A percentile compares a stretch with the other conserved stretches of the same genome.
These are phyloP conservation scores for Penicillium paxilli DNA, from an alignment of 495 filamentous ascomycete species.

Conservation along the genomic window DNA sequence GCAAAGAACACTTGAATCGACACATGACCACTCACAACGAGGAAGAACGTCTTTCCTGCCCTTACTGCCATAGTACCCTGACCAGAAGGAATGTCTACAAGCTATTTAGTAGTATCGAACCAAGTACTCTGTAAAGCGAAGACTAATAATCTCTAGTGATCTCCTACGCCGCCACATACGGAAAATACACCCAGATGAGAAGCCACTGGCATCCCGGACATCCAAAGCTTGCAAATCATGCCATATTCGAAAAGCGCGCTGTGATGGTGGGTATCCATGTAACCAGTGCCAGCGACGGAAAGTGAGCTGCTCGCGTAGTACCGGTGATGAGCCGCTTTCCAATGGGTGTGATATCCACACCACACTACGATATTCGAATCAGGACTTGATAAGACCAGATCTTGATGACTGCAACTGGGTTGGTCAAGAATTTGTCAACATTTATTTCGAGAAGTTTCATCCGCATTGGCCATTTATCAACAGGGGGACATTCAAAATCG, in stretches of 20 bases:
- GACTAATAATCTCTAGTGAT: conserved; percentile 7
- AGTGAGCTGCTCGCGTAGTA: conserved; percentile 3
- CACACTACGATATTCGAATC: background rate
- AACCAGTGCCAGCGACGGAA: conserved; percentile 12
- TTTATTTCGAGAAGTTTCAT: conserved; percentile 19
- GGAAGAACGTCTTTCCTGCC: conserved; percentile 6
- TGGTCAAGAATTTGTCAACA: conserved; percentile 11
- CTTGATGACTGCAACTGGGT: background rate
- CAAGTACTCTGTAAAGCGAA: too few species aligned
- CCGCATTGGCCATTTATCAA: conserved; percentile 22
- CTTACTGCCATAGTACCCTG: conserved; percentile 15
- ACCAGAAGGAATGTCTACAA: conserved; percentile 15
- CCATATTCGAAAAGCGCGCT: conserved; percentile 17
- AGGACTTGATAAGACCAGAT: background rate
- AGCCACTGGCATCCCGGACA: conserved; percentile 6
- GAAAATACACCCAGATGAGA: conserved; percentile 7
- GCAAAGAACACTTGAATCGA: conserved; percentile 27
- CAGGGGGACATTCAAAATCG: conserved; percentile 14
- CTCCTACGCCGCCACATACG: conserved; percentile 21
- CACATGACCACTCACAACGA: conserved; percentile 12
- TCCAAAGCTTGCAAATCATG: conserved; percentile 14
- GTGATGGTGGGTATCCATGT: conserved; percentile 18
- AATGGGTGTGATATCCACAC: background rate
- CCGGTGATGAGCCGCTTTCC: background rate
- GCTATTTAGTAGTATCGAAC: background rate